phyloP scores from a whole-genome alignment of 164 flowering plant genomes.

The Stephania cephalantha region DNA sequence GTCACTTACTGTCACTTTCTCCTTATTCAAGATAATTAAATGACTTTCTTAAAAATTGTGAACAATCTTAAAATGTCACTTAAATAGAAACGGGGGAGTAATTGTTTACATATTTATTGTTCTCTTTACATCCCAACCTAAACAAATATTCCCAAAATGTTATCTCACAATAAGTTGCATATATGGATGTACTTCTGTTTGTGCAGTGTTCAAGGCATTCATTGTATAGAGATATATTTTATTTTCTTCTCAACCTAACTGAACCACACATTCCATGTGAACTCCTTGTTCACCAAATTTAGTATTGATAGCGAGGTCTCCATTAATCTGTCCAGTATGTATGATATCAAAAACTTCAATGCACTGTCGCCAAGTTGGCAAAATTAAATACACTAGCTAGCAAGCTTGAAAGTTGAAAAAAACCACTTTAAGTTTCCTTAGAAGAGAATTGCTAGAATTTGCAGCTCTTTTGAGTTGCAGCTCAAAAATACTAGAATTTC shows the following conservation, averaged over 20 bases:
- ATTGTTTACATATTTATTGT: no score
- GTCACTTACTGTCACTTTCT: no score
- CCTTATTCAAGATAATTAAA: no score
- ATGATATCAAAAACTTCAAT: background rate
- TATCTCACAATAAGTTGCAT: background rate
- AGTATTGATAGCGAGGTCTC: background rate
- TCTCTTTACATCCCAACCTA: background rate
- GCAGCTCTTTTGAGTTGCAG: no score
- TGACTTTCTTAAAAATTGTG: no score
- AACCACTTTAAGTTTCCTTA: no score
- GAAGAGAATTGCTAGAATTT: no score
- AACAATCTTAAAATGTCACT: no score
- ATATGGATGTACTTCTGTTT: no score
- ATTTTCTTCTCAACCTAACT: background rate
- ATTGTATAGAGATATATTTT: background rate
- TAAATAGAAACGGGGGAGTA: no score
- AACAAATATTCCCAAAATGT: background rate
- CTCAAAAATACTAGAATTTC: no score
- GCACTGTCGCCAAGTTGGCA: background rate
- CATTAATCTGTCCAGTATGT: background rate
- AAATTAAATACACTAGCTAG: background rate
- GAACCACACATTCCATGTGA: background rate
- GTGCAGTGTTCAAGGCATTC: background rate
- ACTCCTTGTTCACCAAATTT: background rate
- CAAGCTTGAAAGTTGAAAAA: background rate